Evolutionary conservation across 2,329 filamentous ascomycete genomes (phyloP), one percentile per base, ranked within the genome.

Genomic region (Coleophoma crateriformis): DNA sequence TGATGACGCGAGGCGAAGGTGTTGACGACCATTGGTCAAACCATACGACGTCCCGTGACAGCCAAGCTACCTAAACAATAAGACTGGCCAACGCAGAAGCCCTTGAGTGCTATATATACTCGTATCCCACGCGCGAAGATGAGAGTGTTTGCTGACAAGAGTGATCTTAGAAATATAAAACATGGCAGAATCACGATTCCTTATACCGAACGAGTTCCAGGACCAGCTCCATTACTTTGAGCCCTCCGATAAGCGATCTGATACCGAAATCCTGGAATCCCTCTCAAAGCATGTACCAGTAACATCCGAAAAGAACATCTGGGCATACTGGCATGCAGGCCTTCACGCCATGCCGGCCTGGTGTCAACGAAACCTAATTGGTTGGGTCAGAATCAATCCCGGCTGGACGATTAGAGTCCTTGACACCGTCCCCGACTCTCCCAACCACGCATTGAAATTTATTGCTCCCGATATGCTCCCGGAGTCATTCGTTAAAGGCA

Each of bases 241-340:
- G 8, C 27, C 27, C 27, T 27, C 27, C 27, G 27, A 27, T 10
- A 27, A 27, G 27, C 27, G 27, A 27, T 27, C 27, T 27, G 39
- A 42, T 42, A n/a, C n/a, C 19, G 39, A 42, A 19, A 42, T 42
- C n/a, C 19, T 22, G 7, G 19, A 17, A 5, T 15, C n/a, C 12
- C 19, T 42, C 12, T 8, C 12, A 19, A 42, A n/a, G n/a, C 3
- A 59, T 33, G 59, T 62, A 4, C 63, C 64, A 1, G 57, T 70
- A 20, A 61, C 61, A 1, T 68, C 67, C 0, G 69, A 73, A 46
- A 71, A 68, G 53, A 75, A 74, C 38, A 63, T 75, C 3, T 75
- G 71, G 70, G 69, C 70, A 2, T 71, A 71, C 49, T 74, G 71
- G 71, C 64, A 74, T 48, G 65, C 62, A 10, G 70, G 72, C 0